Base-by-base conservation (phyloP, 768 basidiomycete species). In the Leccinum variicolor region DNA sequence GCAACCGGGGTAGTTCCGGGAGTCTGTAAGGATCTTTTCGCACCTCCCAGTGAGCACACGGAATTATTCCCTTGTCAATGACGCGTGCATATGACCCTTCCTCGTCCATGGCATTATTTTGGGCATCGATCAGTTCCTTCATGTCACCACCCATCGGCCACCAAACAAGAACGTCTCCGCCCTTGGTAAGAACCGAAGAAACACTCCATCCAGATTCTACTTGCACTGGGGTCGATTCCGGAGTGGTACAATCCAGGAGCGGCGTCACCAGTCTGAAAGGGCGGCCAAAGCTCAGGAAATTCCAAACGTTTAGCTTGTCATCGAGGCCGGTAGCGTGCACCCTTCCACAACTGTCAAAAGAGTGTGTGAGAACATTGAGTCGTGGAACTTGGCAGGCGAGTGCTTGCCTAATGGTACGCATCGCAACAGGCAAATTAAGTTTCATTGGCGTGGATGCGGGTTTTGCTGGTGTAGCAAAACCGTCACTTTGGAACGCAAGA, bases 151-250 rank as follows among this genome's bases (percentile, higher is more conserved):
- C 67, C 56, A 78, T 76, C 3, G 88, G 90, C 85, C 86, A 92
- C 83, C 86, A 91, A 4, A 88, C 83, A 60, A 85, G 83, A 46
- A 89, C 85, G 49, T 85, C 81, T 3, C 91, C 90, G n/a, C 79
- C 77, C 58, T 79, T 76, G 9, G 86, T 89, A 64, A 96, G 83
- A 29, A 87, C 76, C 11, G 85, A 81, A n/a, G 87, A 87, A 70
- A 89, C 90, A 14, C 66, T 59, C 93, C 93, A 94, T 45, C 93
- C 92, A 63, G 89, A 87, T 68, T 87, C 87, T 36, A 92, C 79
- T 68, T 89, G 89, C 2, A 70, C 60, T 43, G 85, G 81, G 3
- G 72, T 74, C 31, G 86, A 73, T 25, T 83, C 70, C 2, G 76
- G 66, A 15, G 82, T 78, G 1, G 75, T 73, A 10, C 69, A 72